A percentile compares a stretch with the other conserved stretches of the same genome.
Evolutionary conservation across 2,329 filamentous ascomycete genomes (phyloP).

Genomic region (Aspergillus pseudoglaucus): DNA sequence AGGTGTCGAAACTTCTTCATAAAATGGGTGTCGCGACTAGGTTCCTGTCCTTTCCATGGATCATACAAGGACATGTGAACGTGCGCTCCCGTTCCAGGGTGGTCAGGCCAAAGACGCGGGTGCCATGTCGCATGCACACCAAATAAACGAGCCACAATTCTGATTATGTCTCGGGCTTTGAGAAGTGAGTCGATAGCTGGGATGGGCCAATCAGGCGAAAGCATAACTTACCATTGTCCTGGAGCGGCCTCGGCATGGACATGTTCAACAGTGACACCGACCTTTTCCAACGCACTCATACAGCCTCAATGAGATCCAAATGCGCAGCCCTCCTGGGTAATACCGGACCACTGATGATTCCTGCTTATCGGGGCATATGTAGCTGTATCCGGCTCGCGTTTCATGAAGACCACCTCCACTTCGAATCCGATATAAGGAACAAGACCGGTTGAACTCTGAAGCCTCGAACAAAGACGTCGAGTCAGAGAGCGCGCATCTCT

Average conservation of each 20-base stretch:
- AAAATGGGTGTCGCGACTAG: neutral
- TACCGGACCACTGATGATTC: slow-evolving; percentile 57
- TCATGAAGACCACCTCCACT: slow-evolving; percentile 64
- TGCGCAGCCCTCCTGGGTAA: slow-evolving; percentile 51
- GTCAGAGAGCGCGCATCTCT: slow-evolving; percentile 2
- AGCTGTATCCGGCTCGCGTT: slow-evolving; percentile 10
- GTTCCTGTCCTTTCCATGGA: slow-evolving; percentile 2
- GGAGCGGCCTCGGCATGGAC: slow-evolving; percentile 21
- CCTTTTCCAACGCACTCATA: slow-evolving; percentile 7
- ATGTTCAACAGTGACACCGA: slow-evolving; percentile 17
- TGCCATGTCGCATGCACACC: slow-evolving; percentile 17
- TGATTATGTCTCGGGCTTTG: slow-evolving; percentile 17
- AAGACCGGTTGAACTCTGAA: slow-evolving; percentile 21
- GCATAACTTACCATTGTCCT: slow-evolving; percentile 24
- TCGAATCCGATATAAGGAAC: slow-evolving; percentile 58
- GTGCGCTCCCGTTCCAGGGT: slow-evolving; percentile 18
- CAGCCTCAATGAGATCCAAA: slow-evolving; percentile 27
- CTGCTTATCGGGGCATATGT: slow-evolving; percentile 42
- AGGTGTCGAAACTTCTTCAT: slow-evolving; percentile 9
- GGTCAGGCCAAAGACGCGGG: slow-evolving; percentile 11
- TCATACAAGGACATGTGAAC: slow-evolving; percentile 16
- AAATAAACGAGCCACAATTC: slow-evolving; percentile 6
- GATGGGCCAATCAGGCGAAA: slow-evolving; percentile 15
- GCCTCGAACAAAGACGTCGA: neutral
- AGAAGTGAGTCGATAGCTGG: slow-evolving; percentile 19